Evolutionary conservation across 2,329 filamentous ascomycete genomes (phyloP).

Genomic region (Lachnellula subtilissima): DNA sequence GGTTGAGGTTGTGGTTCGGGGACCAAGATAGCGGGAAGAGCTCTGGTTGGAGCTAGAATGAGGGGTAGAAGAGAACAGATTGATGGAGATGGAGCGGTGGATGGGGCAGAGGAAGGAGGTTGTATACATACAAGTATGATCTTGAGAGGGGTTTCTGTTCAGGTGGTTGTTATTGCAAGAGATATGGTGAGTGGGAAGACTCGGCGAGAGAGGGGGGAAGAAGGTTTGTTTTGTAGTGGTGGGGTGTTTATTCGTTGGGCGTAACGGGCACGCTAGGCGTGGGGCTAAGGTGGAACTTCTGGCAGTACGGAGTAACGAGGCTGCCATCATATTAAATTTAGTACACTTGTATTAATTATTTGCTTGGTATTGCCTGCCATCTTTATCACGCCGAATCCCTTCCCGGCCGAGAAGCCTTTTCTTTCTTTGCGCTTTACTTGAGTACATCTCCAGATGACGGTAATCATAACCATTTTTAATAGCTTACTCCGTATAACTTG

Average conservation of each 20-base stretch:
- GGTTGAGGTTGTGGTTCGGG: background rate
- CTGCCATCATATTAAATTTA: background rate
- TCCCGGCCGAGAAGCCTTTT: background rate
- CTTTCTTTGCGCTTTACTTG: conserved; percentile 14
- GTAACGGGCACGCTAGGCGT: background rate
- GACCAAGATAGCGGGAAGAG: background rate
- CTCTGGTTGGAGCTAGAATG: conserved; percentile 6
- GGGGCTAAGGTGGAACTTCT: background rate
- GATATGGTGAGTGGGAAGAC: conserved; percentile 7
- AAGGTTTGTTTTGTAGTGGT: conserved; percentile 7
- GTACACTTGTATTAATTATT: too few relatives aligned
- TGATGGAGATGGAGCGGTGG: background rate
- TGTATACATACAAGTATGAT: conserved; percentile 18
- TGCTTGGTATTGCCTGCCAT: background rate
- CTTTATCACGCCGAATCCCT: background rate
- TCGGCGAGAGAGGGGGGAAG: conserved; percentile 4
- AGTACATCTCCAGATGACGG: background rate
- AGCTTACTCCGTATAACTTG: background rate
- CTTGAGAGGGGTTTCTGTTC: background rate
- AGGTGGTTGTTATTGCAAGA: conserved; percentile 13
- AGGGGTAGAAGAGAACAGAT: background rate
- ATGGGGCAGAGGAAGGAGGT: background rate
- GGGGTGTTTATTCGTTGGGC: conserved; percentile 14
- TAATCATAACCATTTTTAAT: conserved; percentile 9
- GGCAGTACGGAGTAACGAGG: background rate